Evolutionary conservation across 768 basidiomycete species (phyloP).

Genomic region (Termitomyces heimii): DNA sequence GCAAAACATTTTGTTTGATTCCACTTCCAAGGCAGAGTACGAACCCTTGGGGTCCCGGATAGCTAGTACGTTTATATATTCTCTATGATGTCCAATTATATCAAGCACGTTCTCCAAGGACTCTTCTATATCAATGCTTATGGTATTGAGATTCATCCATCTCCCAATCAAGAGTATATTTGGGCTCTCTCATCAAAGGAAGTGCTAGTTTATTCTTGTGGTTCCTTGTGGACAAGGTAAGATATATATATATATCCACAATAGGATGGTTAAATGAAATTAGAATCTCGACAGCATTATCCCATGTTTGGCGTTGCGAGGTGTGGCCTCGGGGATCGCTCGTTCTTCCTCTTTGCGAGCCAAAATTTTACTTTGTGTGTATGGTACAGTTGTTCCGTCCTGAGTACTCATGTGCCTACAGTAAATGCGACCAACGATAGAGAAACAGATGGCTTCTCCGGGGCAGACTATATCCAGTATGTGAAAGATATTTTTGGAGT

Average conservation of each 20-base stretch:
- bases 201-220: slow-evolving; percentile 85
- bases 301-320: slow-evolving; percentile 84
- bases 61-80: slow-evolving; percentile 38
- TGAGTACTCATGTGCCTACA: slow-evolving; percentile 21
- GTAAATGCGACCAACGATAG: slow-evolving; percentile 88
- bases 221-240: slow-evolving; percentile 91
- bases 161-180: slow-evolving; percentile 79
- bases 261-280: neutral
- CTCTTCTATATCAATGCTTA: slow-evolving; percentile 89
- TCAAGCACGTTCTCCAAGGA: slow-evolving; percentile 32
- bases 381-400: neutral
- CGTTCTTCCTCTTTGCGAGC: slow-evolving; percentile 63
- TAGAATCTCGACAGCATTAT: slow-evolving; percentile 40
- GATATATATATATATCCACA: neutral
- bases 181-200: slow-evolving; percentile 52
- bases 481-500: slow-evolving; percentile 8
- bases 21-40: slow-evolving; percentile 44
- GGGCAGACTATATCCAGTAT: slow-evolving; percentile 78
- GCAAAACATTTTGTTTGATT: slow-evolving; percentile 65
- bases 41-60: slow-evolving; percentile 58
- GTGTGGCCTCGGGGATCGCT: slow-evolving; percentile 74
- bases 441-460: slow-evolving; percentile 83
- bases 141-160: slow-evolving; percentile 87
- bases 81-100: slow-evolving; percentile 2
- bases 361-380: slow-evolving; percentile 81